Evolutionary conservation across 345 rosid species (phyloP).

Genomic region (Eutrema japonicum): DNA sequence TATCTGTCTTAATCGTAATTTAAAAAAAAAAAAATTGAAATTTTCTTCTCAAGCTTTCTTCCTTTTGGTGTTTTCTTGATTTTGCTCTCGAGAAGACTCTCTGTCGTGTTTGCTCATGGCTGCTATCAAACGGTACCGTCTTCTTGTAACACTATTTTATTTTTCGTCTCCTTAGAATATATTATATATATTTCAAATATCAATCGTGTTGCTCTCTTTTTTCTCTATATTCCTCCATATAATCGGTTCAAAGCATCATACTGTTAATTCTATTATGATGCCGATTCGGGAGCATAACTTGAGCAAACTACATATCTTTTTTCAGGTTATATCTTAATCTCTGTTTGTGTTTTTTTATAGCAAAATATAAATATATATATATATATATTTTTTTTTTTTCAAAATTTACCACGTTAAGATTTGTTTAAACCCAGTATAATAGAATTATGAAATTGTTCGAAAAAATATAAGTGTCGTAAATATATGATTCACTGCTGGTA

Average conservation of each 20-base stretch:
- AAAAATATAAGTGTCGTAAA: not conserved
- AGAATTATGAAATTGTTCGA: not conserved
- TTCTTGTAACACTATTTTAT: not conserved
- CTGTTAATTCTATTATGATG: too few relatives aligned
- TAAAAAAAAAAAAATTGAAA: not conserved
- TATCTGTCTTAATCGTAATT: not conserved
- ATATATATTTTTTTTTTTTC: not conserved
- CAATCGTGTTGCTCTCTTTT: too few relatives aligned
- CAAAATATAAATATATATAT: too few relatives aligned
- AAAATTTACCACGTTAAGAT: not conserved
- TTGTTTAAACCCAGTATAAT: constrained; percentile 4
- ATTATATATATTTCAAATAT: too few relatives aligned
- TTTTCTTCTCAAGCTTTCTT: constrained; percentile 21
- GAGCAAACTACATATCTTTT: too few relatives aligned
- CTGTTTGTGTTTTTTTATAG: too few relatives aligned
- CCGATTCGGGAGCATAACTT: too few relatives aligned
- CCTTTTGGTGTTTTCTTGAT: constrained; percentile 29
- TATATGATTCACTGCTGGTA: not conserved
- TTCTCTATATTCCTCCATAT: too few relatives aligned
- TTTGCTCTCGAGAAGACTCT: constrained; percentile 32
- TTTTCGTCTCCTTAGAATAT: not conserved
- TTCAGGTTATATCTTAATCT: too few relatives aligned
- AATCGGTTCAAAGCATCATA: too few relatives aligned
- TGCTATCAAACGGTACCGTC: constrained; percentile 19
- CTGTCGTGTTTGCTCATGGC: constrained; percentile 33